These are phyloP conservation scores for Colletotrichum orchidophilum DNA, from an alignment of 2,329 filamentous ascomycete genomes.

Conservation along the genomic window DNA sequence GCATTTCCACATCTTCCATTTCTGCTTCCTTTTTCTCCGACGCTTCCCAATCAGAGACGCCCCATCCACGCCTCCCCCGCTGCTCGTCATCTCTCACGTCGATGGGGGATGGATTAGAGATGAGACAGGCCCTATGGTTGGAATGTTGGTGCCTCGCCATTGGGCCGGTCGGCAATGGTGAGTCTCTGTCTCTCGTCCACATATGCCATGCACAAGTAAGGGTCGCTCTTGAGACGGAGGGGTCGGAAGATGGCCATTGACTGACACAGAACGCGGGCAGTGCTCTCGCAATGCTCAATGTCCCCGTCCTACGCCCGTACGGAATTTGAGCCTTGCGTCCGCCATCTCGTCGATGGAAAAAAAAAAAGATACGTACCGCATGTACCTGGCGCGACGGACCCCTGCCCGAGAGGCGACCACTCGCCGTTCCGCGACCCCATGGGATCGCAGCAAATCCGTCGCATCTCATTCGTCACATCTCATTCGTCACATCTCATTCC, in stretches of 20 bases:
- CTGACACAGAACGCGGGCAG: not conserved
- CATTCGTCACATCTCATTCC: conserved; percentile 23
- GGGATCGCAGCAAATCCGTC: conserved; percentile 21
- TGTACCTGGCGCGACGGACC: conserved; percentile 18
- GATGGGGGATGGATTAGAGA: conserved; percentile 25
- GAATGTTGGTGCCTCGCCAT: not conserved
- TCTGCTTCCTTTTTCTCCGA: conserved; percentile 31
- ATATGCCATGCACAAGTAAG: not conserved
- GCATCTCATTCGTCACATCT: conserved; percentile 29
- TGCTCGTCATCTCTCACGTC: conserved; percentile 23
- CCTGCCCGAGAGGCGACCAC: conserved; percentile 16
- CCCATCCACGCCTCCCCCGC: conserved; percentile 19
- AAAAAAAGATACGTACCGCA: conserved; percentile 9
- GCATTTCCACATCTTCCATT: conserved; percentile 30
- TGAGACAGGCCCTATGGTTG: conserved; percentile 26
- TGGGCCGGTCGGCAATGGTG: conserved; percentile 11
- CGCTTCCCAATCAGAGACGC: conserved; percentile 23
- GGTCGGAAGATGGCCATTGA: conserved; percentile 3
- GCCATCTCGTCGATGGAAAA: not conserved
- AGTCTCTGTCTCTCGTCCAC: conserved; percentile 9
- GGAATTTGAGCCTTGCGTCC: not conserved
- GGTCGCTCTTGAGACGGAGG: conserved; percentile 14
- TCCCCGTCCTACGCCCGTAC: not conserved
- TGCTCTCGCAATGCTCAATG: not conserved
- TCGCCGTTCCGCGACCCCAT: conserved; percentile 19